phyloP scores from a whole-genome alignment of 1,284 basidiomycete genomes.

The Austropuccinia psidii region DNA sequence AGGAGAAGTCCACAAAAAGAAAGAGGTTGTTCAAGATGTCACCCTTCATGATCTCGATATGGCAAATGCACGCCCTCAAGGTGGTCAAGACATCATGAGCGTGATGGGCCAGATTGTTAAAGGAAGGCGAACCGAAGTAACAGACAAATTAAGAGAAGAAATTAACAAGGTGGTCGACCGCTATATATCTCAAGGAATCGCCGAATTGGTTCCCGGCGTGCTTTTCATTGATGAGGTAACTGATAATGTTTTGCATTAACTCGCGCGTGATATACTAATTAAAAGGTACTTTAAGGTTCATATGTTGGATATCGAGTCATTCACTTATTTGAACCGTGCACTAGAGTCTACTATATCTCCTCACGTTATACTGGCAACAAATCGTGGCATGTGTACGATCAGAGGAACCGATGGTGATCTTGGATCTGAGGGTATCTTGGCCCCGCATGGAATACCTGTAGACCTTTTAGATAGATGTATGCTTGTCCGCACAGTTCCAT shows the following conservation, averaged over 20 bases:
- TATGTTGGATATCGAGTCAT: slow-evolving; percentile 99
- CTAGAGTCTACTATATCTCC: slow-evolving; percentile 94
- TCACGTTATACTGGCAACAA: slow-evolving; percentile 92
- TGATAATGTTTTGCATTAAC: neutral
- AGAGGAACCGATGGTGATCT: slow-evolving; percentile 65
- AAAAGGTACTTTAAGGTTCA: slow-evolving; percentile 61
- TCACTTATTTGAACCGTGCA: slow-evolving; percentile 93
- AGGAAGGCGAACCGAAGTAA: slow-evolving; percentile 87
- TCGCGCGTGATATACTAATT: neutral
- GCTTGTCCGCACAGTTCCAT: slow-evolving; percentile 86
- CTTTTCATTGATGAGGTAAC: slow-evolving; percentile 96
- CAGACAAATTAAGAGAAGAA: slow-evolving; percentile 87
- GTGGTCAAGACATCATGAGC: slow-evolving; percentile 96
- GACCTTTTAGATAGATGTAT: slow-evolving; percentile 93
- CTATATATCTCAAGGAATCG: slow-evolving; percentile 96
- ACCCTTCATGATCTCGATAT: slow-evolving; percentile 94
- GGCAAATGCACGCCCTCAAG: slow-evolving; percentile 87
- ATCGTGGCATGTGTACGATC: slow-evolving; percentile 82
- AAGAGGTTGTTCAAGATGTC: slow-evolving; percentile 95
- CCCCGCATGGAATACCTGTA: slow-evolving; percentile 87
- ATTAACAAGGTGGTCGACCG: slow-evolving; percentile 98
- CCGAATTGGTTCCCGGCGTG: slow-evolving; percentile 93
- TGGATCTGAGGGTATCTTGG: slow-evolving; percentile 63
- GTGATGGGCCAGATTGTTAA: slow-evolving; percentile 97
- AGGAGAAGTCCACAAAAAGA: slow-evolving; percentile 94